Evolutionary conservation across 202 grass and related monocot species (phyloP).

Genomic region (Sporobolus alterniflorus): DNA sequence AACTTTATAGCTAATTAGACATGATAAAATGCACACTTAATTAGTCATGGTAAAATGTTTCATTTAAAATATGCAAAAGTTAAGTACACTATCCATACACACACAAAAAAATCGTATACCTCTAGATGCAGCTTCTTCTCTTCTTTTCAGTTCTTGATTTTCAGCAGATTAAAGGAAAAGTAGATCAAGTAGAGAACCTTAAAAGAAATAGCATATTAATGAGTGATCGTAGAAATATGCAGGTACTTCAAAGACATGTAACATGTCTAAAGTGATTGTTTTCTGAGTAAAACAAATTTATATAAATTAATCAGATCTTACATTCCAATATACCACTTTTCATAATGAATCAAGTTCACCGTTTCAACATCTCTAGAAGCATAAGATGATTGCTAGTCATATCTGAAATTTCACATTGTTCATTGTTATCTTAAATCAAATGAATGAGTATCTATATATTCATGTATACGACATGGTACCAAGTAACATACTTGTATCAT

Average conservation of each 20-base stretch:
- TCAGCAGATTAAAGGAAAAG: conserved; percentile 18
- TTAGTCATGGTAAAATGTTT: background rate
- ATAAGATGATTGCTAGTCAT: background rate
- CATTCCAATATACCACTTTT: too few species aligned
- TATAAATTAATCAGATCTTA: background rate
- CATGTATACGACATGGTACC: too few species aligned
- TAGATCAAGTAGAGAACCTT: conserved; percentile 29
- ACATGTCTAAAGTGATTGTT: background rate
- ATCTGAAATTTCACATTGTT: too few species aligned
- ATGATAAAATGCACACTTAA: too few species aligned
- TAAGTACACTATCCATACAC: background rate
- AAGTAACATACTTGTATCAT: too few species aligned
- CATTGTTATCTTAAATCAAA: too few species aligned
- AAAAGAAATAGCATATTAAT: background rate
- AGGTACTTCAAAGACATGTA: conserved; percentile 9
- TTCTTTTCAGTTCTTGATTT: conserved; percentile 78
- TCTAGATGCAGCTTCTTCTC: conserved; percentile 87
- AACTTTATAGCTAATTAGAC: too few species aligned
- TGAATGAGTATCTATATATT: too few species aligned
- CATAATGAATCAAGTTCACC: conserved; percentile 9
- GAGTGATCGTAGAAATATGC: background rate
- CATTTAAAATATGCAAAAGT: conserved; percentile 7
- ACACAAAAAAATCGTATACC: conserved; percentile 55
- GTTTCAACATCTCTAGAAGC: conserved; percentile 2
- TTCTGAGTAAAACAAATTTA: conserved; percentile 1